Base-by-base conservation (phyloP, 176 grass and related monocot species). In the Triticum dicoccoides region DNA sequence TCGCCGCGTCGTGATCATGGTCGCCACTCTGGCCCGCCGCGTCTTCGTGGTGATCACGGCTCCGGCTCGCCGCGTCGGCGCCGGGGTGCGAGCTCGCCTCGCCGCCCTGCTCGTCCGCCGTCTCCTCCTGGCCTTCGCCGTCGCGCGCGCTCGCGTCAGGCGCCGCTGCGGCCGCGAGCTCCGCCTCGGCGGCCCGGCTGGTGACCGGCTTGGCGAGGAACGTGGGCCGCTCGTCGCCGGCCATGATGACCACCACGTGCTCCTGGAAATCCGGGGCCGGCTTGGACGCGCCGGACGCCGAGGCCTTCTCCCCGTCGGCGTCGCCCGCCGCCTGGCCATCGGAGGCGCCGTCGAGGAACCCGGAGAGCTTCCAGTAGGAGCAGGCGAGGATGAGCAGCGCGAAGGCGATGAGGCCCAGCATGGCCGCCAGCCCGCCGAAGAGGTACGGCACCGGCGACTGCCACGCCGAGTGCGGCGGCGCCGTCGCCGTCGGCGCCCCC, bases 311-410 rank as follows among this genome's bases (percentile, higher is more conserved):
- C 9, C 42, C 86, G 17, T 41, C 86, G 23, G 18, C 63, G 25
- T 2, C 78, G 23, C 59, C 65, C 6, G 79, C 45, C 59, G 18
- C 33, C 54, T 42, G 78, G n/a, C 72, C 90, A 52, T 78, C 65
- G 7, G 14, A 17, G n/a, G 44, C 85, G 12, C 72, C 75, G 86
- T 92, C 88, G 11, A 98, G 93, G 80, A 89, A 92, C 27, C 84
- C 89, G 0, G 96, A 95, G 33, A 98, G 88, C 86, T 95, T 98
- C 93, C 93, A 94, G 89, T 98, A 98, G 61, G 96, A 95, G 88
- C 93, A 98, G 1, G 93, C 93, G 18, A 98, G 93, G 86, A 98
- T 98, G 86, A 98, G 93, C 61, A 98, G 73, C 29, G 96, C 96
- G 34, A 98, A 93, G 54, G 89, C 93, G 77, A 98, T 92, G 70